Evolutionary conservation across 352 stramenopile species (phyloP).

Genomic region (Globisporangium megalacanthum): DNA sequence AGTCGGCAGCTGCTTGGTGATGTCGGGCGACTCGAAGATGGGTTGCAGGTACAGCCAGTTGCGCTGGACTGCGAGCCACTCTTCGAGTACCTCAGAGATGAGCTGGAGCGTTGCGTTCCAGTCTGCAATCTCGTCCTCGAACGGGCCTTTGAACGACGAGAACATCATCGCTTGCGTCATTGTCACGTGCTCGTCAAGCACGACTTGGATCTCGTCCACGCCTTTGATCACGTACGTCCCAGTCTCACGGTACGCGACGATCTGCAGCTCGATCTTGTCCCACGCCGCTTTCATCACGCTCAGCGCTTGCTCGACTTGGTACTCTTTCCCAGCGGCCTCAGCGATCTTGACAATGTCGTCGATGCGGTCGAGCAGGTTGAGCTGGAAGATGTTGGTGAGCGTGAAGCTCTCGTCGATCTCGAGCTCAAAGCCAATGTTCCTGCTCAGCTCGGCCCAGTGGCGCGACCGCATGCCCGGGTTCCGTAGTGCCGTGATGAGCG

Average conservation of each 20-base stretch:
- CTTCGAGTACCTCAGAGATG: slow-evolving; percentile 92
- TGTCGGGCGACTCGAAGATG: slow-evolving; percentile 95
- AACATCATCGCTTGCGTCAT: slow-evolving; percentile 97
- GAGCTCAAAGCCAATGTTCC: slow-evolving; percentile 77
- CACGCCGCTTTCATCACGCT: slow-evolving; percentile 91
- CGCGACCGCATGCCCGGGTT: slow-evolving; percentile 92
- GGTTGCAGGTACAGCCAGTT: slow-evolving; percentile 95
- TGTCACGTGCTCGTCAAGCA: slow-evolving; percentile 95
- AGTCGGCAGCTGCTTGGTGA: slow-evolving; percentile 94
- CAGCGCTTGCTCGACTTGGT: slow-evolving; percentile 91
- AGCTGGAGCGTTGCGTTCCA: slow-evolving; percentile 90
- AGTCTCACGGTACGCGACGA: slow-evolving; percentile 89
- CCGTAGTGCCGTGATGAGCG: slow-evolving; percentile 86
- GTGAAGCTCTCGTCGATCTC: slow-evolving; percentile 89
- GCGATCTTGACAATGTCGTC: slow-evolving; percentile 91
- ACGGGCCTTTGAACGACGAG: slow-evolving; percentile 93
- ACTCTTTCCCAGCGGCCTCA: slow-evolving; percentile 93
- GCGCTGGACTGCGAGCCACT: slow-evolving; percentile 93
- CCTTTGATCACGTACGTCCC: slow-evolving; percentile 94
- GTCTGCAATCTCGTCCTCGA: slow-evolving; percentile 91
- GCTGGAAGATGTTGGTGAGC: slow-evolving; percentile 79
- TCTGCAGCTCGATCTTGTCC: slow-evolving; percentile 88
- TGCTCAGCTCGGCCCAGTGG: slow-evolving; percentile 92
- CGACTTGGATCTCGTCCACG: slow-evolving; percentile 91
- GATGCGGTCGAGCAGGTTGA: slow-evolving; percentile 81